Conservation (phyloP, 2,329 filamentous ascomycete genomes). For the Bipolaris oryzae region DNA sequence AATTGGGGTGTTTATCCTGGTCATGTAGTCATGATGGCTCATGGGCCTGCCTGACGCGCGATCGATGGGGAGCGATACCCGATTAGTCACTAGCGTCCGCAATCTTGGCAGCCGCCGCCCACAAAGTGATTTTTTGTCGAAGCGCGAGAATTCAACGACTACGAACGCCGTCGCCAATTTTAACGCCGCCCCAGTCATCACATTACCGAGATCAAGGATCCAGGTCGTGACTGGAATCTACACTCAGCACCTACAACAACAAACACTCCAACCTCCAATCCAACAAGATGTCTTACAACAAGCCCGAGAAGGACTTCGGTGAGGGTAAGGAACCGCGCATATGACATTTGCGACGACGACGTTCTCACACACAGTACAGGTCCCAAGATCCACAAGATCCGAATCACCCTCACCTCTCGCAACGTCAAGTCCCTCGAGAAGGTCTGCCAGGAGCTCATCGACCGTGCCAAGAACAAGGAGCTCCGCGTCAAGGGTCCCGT, state of each 20-base stretch:
- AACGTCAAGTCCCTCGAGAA: constrained; percentile 89
- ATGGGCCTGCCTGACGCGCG: constrained; percentile 18
- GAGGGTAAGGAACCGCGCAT: constrained; percentile 61
- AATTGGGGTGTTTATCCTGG: constrained; percentile 13
- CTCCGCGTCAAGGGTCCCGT: constrained; percentile 98
- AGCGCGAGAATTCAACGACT: constrained; percentile 25
- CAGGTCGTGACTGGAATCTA: constrained; percentile 56
- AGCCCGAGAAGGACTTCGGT: constrained; percentile 89
- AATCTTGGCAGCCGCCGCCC: constrained; percentile 23
- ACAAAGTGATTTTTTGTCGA: constrained; percentile 21
- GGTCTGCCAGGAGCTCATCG: constrained; percentile 96
- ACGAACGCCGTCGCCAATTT: constrained; percentile 37
- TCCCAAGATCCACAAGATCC: constrained; percentile 62
- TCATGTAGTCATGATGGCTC: constrained; percentile 37
- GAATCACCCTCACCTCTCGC: constrained; percentile 94
- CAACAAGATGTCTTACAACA: constrained; percentile 60
- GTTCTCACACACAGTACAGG: constrained; percentile 1
- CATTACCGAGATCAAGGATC: constrained; percentile 57
- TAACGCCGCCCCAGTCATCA: constrained; percentile 56
- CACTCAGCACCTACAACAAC: constrained; percentile 26
- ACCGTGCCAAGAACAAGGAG: constrained; percentile 98
- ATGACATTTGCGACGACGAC: neutral
- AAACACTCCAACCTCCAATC: constrained; percentile 20
- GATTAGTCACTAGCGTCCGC: constrained; percentile 42
- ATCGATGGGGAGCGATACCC: constrained; percentile 19